Conservation (phyloP, 805 yeast genomes). For the Maudiozyma bulderi region DNA sequence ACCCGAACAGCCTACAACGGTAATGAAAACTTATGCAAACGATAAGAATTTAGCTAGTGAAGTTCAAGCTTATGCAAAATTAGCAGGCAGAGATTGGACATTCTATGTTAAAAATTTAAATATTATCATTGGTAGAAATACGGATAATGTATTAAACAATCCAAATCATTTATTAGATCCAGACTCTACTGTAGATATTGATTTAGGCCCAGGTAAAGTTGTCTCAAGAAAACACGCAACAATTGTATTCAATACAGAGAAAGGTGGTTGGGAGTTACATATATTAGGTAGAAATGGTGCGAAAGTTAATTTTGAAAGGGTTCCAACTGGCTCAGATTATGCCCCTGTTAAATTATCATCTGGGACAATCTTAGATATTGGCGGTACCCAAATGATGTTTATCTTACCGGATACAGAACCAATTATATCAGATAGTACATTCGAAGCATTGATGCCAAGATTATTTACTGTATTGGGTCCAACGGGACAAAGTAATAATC, state of each 20-base stretch:
- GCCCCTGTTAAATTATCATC: conserved; percentile 53
- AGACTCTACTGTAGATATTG: conserved; percentile 45
- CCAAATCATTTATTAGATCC: neutral
- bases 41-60: conserved; percentile 55
- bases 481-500: conserved; percentile 14
- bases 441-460: conserved; percentile 29
- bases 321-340: conserved; percentile 35
- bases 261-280: conserved; percentile 77
- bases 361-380: conserved; percentile 89
- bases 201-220: conserved; percentile 95
- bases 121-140: conserved; percentile 79
- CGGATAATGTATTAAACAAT: conserved; percentile 27
- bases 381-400: conserved; percentile 98
- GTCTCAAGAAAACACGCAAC: conserved; percentile 86
- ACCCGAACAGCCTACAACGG: conserved; percentile 72
- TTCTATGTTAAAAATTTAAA: conserved; percentile 74
- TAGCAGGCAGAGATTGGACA: conserved; percentile 91
- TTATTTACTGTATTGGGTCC: conserved; percentile 17
- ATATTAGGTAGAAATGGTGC: conserved; percentile 90
- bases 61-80: conserved; percentile 96
- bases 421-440: conserved; percentile 36
- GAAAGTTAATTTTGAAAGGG: conserved; percentile 60
- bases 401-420: conserved; percentile 89
- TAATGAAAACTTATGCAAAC: conserved; percentile 63
- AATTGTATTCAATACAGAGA: conserved; percentile 64